Percentiles rank a stretch among this genome's conserved stretches.
These are phyloP conservation scores for Xeromyces bisporus DNA, from an alignment of 495 filamentous ascomycete species.

Conservation along the genomic window DNA sequence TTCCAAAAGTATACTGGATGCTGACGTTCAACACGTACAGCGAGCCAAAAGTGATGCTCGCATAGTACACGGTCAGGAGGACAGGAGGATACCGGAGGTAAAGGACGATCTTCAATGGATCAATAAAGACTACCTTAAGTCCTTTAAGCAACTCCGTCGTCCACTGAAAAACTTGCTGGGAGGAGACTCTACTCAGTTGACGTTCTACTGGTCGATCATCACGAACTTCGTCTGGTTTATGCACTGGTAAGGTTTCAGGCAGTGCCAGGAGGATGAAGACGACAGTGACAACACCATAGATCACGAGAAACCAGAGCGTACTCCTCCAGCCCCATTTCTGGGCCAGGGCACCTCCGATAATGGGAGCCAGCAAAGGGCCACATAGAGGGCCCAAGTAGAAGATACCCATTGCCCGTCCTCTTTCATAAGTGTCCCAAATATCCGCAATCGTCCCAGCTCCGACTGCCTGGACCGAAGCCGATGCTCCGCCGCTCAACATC, in stretches of 20 bases:
- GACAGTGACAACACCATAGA: constrained; percentile 53
- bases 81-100: constrained; percentile 72
- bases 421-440: constrained; percentile 67
- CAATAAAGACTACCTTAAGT: constrained; percentile 53
- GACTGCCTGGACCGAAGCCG: constrained; percentile 79
- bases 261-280: constrained; percentile 47
- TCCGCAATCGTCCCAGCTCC: constrained; percentile 89
- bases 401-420: constrained; percentile 78
- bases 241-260: constrained; percentile 44
- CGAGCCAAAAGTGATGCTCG: constrained; percentile 62
- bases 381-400: constrained; percentile 87
- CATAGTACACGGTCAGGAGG: constrained; percentile 62
- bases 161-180: constrained; percentile 40
- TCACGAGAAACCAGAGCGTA: constrained; percentile 73
- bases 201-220: constrained; percentile 11
- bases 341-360: constrained; percentile 66
- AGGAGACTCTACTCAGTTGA: constrained; percentile 39
- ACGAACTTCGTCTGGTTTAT: constrained; percentile 9
- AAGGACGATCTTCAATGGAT: constrained; percentile 63
- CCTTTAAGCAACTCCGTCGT: constrained; percentile 35
- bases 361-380: constrained; percentile 70
- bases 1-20: constrained; percentile 58
- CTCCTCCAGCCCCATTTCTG: constrained; percentile 63
- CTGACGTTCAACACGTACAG: constrained; percentile 82
- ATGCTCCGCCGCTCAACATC: constrained; percentile 62